Base-by-base conservation (phyloP, 768 basidiomycete species). In the Leccinum incarnatum region DNA sequence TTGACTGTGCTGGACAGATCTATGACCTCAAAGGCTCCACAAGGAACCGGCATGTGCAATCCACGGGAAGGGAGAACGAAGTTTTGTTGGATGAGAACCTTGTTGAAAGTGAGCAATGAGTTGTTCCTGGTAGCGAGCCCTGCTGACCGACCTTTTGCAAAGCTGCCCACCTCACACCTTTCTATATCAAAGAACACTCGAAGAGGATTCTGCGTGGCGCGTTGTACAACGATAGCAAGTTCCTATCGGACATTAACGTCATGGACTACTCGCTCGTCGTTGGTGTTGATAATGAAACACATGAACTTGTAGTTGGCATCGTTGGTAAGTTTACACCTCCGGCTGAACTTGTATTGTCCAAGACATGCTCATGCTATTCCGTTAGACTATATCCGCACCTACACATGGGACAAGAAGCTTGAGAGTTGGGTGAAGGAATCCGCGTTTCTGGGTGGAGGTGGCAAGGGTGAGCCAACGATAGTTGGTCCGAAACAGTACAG, bases 391-490 rank as follows among this genome's bases (percentile, higher is more conserved):
- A 92, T 96, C 62, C 89, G 95, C 9, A 95, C 94, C 4, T 96
- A 95, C 69, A 96, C 93, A 0, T 97, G 94, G 94, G 97, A 99
- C 77, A 99, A 99, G 78, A 95, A 94, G 65, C 77, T 99, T 17
- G 97, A 98, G 76, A 98, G 89, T 60, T 97, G 93, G 95, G 93
- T 98, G 47, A 99, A 98, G 69, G 97, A 98, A 65, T 88, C 93
- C 2, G 83, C 91, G 0, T 94, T 95, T 74, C 78, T 98, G 23
- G 95, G 93, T 49, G 89, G 85, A 21, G 82, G 83, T 47, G 87
- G 86, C 46, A 87, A 83, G 66, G 94, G 93, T 10, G 96, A 96
- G 63, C 96, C 97, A 0, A 98, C 96, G 0, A 95, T 99, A 66
- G 91, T 98, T 25, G 96, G 95, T 3, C 96, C 96, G 2, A 94